Conservation (phyloP, 2,329 filamentous ascomycete species). For the Colletotrichum sp. region DNA sequence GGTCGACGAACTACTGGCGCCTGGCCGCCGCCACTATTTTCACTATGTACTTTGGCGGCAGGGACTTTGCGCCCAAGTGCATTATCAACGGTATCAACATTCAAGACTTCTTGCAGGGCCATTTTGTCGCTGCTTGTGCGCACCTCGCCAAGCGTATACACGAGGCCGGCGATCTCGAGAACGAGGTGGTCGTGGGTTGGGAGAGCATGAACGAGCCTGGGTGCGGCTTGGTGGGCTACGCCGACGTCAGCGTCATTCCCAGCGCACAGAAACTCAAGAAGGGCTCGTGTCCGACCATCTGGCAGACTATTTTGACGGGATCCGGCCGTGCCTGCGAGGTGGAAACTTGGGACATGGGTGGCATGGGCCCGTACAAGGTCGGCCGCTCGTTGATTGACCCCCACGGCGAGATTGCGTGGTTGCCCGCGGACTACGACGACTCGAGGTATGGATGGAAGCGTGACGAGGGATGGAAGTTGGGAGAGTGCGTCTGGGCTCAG, state of each 20-base stretch:
- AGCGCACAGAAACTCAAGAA: slow-evolving; percentile 90
- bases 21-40: slow-evolving; percentile 90
- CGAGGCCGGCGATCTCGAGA: slow-evolving; percentile 86
- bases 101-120: slow-evolving; percentile 89
- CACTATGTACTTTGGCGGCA: slow-evolving; percentile 90
- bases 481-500: slow-evolving; percentile 96
- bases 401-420: slow-evolving; percentile 83
- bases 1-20: slow-evolving; percentile 95
- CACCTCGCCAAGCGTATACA: slow-evolving; percentile 85
- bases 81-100: slow-evolving; percentile 96
- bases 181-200: slow-evolving; percentile 91
- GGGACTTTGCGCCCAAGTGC: slow-evolving; percentile 93
- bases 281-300: slow-evolving; percentile 90
- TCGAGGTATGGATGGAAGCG: slow-evolving; percentile 89
- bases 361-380: slow-evolving; percentile 89
- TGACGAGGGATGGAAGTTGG: slow-evolving; percentile 86
- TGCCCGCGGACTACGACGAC: slow-evolving; percentile 84
- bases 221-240: slow-evolving; percentile 82
- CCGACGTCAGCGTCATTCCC: slow-evolving; percentile 82
- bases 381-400: slow-evolving; percentile 86
- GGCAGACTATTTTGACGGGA: slow-evolving; percentile 92
- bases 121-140: slow-evolving; percentile 80
- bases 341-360: slow-evolving; percentile 91
- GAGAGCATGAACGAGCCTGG: slow-evolving; percentile 97
- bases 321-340: slow-evolving; percentile 90